Base-by-base conservation (phyloP, 1,139 yeast genomes). In the Candida neerlandica region DNA sequence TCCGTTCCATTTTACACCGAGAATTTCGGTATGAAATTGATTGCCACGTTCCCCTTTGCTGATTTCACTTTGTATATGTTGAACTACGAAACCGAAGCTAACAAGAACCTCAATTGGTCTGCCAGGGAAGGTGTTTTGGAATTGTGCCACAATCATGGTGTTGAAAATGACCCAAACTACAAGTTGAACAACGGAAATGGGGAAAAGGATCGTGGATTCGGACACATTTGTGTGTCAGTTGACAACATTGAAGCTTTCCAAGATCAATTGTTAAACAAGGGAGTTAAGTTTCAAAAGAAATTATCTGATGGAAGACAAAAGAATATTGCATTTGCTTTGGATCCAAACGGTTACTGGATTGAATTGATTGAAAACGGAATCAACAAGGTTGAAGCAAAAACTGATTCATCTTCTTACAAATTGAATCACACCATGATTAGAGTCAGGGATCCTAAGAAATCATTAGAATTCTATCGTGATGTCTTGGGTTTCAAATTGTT, bases 291-390 rank as follows among this genome's bases (percentile, higher is more conserved):
- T 74, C 84, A 91, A 70, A 94, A 94, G 78, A 87, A 78, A 62
- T 75, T 91, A 59, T 66, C 81, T 42, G 98, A 94, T 62, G 99
- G 99, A 23, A 84, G 97, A 70, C 96, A 89, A 70, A 86, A 85
- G 68, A 78, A 90, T 65, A 91, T 94, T 71, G 98, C 98, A 0
- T 94, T 94, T 69, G 96, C 86, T 2, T 80, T 91, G 58, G 99
- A 94, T 63, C 97, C 98, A 4, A 94, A 94, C 69, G 95, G 95
- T 58, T 94, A 94, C 73, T 94, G 99, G 99, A 80, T 94, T 60
- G 99, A 94, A 74, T 74, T 94, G 62, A 81, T 92, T 58, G 85
- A 84, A 61, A 85, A 91, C 63, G 77, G 71, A 29, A 62, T 71
- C 44, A 66, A 66, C 60, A 74, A 77, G 59, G 59, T 59, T 26